phyloP scores from a whole-genome alignment of 768 basidiomycete species.

The Strobilomyces echinocephalus region DNA sequence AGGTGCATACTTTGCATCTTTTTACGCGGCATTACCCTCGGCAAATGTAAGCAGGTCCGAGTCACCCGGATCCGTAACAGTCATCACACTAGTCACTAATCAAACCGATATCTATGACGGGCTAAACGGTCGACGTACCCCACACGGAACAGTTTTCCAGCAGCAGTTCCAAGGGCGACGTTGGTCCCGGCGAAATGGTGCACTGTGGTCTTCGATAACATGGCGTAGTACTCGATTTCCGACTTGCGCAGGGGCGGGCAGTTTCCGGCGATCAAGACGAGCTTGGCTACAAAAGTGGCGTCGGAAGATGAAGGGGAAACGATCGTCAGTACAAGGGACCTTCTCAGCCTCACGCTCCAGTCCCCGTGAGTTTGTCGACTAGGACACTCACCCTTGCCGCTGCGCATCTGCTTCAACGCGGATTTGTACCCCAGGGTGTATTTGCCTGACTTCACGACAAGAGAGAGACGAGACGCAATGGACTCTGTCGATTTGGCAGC shows the following conservation, averaged over 20 bases:
- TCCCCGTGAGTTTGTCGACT: conserved; percentile 61
- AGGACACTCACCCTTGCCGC: conserved; percentile 82
- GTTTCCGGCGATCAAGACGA: conserved; percentile 97
- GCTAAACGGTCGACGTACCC: conserved; percentile 49
- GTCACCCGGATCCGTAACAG: conserved; percentile 92
- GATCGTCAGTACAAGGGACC: conserved; percentile 80
- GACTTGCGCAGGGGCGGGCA: conserved; percentile 99
- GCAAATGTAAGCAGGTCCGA: conserved; percentile 89
- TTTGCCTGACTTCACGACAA: conserved; percentile 99
- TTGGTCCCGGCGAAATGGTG: conserved; percentile 98
- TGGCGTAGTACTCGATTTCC: conserved; percentile 99
- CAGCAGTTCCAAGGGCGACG: conserved; percentile 96
- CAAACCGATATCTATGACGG: not conserved
- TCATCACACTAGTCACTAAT: conserved; percentile 75
- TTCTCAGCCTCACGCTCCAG: conserved; percentile 99
- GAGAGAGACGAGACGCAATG: conserved; percentile 84
- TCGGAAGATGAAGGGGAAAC: conserved; percentile 21
- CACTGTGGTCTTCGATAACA: conserved; percentile 98
- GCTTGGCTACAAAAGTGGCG: conserved; percentile 66
- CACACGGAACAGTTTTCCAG: conserved; percentile 98
- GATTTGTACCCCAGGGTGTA: conserved; percentile 98
- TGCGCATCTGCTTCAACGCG: conserved; percentile 97
- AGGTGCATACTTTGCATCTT: not conserved
- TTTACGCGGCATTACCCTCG: conserved; percentile 65
- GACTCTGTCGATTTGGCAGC: conserved; percentile 90